A percentile compares a stretch with the other conserved stretches of the same genome.
Evolutionary conservation across 164 flowering plant species (phyloP).

Genomic region (Hamamelis virginiana): DNA sequence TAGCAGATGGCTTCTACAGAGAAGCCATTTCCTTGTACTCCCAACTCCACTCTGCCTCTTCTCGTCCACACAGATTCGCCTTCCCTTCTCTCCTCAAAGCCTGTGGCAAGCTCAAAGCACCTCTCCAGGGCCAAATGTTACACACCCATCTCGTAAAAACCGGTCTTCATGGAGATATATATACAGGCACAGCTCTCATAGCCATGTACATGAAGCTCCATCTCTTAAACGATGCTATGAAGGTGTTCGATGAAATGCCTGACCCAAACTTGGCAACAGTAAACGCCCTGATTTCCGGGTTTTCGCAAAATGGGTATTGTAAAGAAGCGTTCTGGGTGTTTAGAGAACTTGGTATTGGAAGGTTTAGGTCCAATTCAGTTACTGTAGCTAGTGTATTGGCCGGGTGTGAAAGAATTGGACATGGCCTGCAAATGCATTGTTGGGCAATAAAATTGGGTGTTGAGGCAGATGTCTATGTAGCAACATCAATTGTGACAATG

Average conservation of each 20-base stretch:
- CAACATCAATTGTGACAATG: slow-evolving; percentile 56
- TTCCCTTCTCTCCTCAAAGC: slow-evolving; percentile 75
- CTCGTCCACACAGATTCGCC: slow-evolving; percentile 40
- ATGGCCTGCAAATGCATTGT: slow-evolving; percentile 54
- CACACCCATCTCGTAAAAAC: slow-evolving; percentile 61
- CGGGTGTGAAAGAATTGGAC: slow-evolving; percentile 33
- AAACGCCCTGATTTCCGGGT: slow-evolving; percentile 58
- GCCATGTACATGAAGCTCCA: slow-evolving; percentile 44
- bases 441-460: slow-evolving; percentile 62
- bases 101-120: slow-evolving; percentile 40
- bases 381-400: slow-evolving; percentile 53
- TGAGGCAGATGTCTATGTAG: slow-evolving; percentile 56
- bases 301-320: slow-evolving; percentile 42
- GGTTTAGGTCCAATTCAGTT: slow-evolving; percentile 53
- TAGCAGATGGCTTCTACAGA: slow-evolving; percentile 44
- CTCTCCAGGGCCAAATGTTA: slow-evolving; percentile 37
- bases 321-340: slow-evolving; percentile 42
- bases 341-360: slow-evolving; percentile 17
- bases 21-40: slow-evolving; percentile 50
- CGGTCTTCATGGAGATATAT: slow-evolving; percentile 37
- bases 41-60: slow-evolving; percentile 32
- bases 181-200: slow-evolving; percentile 48
- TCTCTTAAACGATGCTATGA: slow-evolving; percentile 30
- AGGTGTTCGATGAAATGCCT: slow-evolving; percentile 65
- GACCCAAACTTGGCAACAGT: slow-evolving; percentile 37